Evolutionary conservation across 768 basidiomycete genomes (phyloP).

Genomic region (Trametes punicea): DNA sequence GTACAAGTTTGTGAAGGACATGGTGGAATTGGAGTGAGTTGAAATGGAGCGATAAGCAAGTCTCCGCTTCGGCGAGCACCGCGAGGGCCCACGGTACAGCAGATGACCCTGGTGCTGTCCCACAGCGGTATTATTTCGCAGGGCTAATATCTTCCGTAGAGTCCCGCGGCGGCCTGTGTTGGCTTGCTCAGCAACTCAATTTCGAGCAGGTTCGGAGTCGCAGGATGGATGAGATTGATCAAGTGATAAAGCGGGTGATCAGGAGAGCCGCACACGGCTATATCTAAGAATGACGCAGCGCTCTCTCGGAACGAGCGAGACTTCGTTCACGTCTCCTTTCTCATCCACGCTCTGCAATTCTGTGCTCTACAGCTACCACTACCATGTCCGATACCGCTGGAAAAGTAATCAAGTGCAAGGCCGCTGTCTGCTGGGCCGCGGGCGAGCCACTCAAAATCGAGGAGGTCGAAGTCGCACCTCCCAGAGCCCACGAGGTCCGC

Average conservation of each 20-base stretch:
- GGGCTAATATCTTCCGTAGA: conserved; percentile 3
- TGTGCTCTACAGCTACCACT: conserved; percentile 15
- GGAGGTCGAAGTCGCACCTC: conserved; percentile 92
- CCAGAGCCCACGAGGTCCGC: conserved; percentile 85
- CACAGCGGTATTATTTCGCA: background rate
- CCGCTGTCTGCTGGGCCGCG: conserved; percentile 94
- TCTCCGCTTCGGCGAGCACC: background rate
- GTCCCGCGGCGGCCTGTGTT: conserved; percentile 12
- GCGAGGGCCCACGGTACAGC: conserved; percentile 1
- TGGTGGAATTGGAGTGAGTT: conserved; percentile 27
- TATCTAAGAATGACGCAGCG: conserved; percentile 17
- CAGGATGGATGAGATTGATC: conserved; percentile 20
- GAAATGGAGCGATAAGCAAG: conserved; percentile 14
- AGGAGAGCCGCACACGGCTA: conserved; percentile 15
- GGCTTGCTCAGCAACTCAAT: conserved; percentile 17
- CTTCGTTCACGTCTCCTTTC: conserved; percentile 8
- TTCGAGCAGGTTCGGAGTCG: conserved; percentile 9
- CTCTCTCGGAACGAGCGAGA: background rate
- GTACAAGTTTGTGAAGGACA: conserved; percentile 83
- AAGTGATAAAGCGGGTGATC: conserved; percentile 22
- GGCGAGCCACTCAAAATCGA: conserved; percentile 84
- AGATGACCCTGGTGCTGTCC: conserved; percentile 4
- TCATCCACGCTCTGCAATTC: conserved; percentile 25
- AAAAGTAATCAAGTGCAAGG: conserved; percentile 81
- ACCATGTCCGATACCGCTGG: conserved; percentile 75